Base-by-base conservation (phyloP, 768 basidiomycete species). In the Leucosporidium scottii region DNA sequence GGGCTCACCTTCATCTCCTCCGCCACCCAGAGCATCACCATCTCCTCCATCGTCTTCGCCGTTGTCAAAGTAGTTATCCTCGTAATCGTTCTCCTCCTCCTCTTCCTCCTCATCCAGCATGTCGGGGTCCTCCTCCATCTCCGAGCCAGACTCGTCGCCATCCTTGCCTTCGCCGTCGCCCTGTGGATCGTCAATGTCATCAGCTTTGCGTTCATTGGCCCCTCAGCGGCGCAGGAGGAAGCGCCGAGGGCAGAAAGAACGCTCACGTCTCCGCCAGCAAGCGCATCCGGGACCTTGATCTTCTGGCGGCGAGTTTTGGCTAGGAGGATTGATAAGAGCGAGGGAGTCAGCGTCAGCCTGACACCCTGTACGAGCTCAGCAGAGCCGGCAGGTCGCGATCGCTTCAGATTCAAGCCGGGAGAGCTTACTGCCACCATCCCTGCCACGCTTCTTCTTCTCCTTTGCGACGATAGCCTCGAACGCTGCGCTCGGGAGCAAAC, bases 61-160 rank as follows among this genome's bases (percentile, higher is more conserved):
- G 50, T 72, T 72, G 59, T 72, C 71, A n/a, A 72, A 72, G 67
- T 72, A 72, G 12, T 72, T 67, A 25, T 63, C 62, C 44, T 65
- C 71, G 61, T 72, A 72, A 58, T 72, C 71, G 71, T 72, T 69
- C 44, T 72, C 71, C 7, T 62, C 67, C 28, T 72, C 71, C 15
- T 67, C 67, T n/a, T 71, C 66, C 20, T 67, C 67, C 20, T 72
- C 67, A 15, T 72, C 67, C 23, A 66, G 31, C 21, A 53, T n/a
- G 23, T n/a, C 53, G 6, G 27, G 17, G n/a, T 60, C 59, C 25
- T 72, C 64, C 18, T 72, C 65, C 25, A 53, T 31, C 4, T 72
- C 67, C 0, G 28, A 36, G 20, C 66, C 67, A 3, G 31, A 50
- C 25, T 47, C 65, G 1, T 62, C 64, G n/a, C 6, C 60, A 0